Base-by-base conservation (phyloP, 805 yeast genomes). In the Diddensiella santjacobensis region DNA sequence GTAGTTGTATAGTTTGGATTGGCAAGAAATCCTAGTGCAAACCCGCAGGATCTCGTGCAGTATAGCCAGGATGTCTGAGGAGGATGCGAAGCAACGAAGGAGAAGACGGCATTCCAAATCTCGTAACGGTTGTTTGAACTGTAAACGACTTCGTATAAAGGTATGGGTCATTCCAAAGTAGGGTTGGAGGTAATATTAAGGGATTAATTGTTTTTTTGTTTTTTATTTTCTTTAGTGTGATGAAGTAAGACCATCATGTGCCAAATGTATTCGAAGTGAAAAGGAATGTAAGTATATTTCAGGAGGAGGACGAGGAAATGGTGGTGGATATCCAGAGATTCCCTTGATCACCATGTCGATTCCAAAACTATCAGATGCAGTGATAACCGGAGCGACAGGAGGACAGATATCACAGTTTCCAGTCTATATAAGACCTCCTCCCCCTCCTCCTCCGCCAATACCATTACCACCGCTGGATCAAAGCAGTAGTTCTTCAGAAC, bases 221-320 rank as follows among this genome's bases (percentile, higher is more conserved):
- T n/a, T n/a, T n/a, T n/a, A n/a, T n/a, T n/a, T n/a, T n/a, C n/a
- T 19, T 18, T 31, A 53, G 52, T 58, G 61, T 48, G 61, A 58
- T 47, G 61, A 58, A 35, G 26, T 42, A 6, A 50, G 41, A n/a
- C 61, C 61, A 3, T 35, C 41, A 3, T 58, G 61, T 42, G 29
- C 38, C 17, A 58, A 58, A 40, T 58, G 61, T 40, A 23, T 45
- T 17, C 43, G 44, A 18, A 49, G 58, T 11, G 42, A 48, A 31
- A 45, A 49, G 41, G 54, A 52, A 22, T 57, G 61, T 42, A 44
- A 43, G 3, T 57, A 55, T 35, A 11, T 23, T 15, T 23, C 26
- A 4, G 20, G 13, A 11, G 38, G 20, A 6, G 11, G 13, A 13
- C 8, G 31, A 26, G 8, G 8, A 26, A 26, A 8, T 26, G 18